These are phyloP conservation scores for Fusarium robinianum DNA, from an alignment of 2,329 filamentous ascomycete species.

Conservation along the genomic window DNA sequence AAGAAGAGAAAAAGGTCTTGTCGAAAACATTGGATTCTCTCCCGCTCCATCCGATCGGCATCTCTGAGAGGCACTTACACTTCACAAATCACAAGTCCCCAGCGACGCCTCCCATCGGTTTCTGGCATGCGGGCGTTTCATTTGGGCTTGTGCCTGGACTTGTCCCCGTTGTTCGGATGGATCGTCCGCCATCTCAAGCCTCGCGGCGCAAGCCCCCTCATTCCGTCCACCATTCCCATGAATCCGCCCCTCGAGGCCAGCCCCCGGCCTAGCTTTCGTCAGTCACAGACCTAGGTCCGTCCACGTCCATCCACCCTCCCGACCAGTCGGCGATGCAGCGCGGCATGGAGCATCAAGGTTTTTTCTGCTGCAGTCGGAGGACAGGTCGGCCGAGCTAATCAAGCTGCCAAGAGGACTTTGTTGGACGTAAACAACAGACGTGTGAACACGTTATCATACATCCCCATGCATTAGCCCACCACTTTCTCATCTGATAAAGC, in stretches of 20 bases:
- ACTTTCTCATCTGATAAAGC: conserved; percentile 16
- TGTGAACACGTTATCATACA: conserved; percentile 22
- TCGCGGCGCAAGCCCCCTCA: conserved; percentile 17
- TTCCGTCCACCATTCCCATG: conserved; percentile 24
- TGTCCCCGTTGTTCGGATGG: conserved; percentile 21
- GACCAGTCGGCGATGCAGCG: conserved; percentile 17
- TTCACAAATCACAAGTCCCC: conserved; percentile 5
- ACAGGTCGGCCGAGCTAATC: conserved; percentile 7
- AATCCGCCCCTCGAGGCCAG: conserved; percentile 16
- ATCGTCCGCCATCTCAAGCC: conserved; percentile 19
- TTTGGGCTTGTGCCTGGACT: conserved; percentile 7
- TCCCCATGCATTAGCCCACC: too few species aligned
- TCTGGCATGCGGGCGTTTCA: conserved; percentile 4
- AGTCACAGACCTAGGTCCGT: too few species aligned
- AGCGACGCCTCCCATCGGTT: background rate
- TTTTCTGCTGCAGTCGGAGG: conserved; percentile 7
- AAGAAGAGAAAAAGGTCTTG: too few species aligned
- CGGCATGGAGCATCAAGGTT: conserved; percentile 17
- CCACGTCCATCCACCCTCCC: conserved; percentile 1
- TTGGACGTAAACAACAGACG: conserved; percentile 2
- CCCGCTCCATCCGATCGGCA: too few species aligned
- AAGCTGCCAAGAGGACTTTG: conserved; percentile 1
- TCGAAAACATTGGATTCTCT: too few species aligned
- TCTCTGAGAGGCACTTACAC: conserved; percentile 1
- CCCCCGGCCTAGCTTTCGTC: conserved; percentile 17